Conservation (phyloP, 1,284 basidiomycete species). For the Wallemia mellicola region DNA sequence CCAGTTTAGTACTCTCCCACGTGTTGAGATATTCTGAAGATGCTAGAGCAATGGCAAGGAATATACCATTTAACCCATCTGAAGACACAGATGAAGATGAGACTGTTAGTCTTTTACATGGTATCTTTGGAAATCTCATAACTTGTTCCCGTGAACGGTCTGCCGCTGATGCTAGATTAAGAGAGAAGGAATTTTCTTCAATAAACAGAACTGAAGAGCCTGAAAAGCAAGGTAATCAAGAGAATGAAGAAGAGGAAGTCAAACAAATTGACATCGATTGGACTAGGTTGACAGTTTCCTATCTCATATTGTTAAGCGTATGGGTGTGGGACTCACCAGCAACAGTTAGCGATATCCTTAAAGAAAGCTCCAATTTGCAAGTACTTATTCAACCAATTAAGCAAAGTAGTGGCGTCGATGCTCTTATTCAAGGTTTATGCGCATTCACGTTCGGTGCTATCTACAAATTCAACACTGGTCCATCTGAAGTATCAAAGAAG, state of each 20-base stretch:
- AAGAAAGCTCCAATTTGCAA: conserved; percentile 58
- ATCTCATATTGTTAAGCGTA: conserved; percentile 48
- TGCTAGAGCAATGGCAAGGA: conserved; percentile 22
- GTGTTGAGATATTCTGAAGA: conserved; percentile 23
- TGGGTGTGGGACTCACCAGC: conserved; percentile 94
- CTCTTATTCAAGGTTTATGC: conserved; percentile 63
- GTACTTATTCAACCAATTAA: conserved; percentile 68
- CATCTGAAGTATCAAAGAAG: neutral
- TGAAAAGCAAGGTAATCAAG: conserved; percentile 1
- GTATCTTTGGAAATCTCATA: conserved; percentile 28
- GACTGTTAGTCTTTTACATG: conserved; percentile 19
- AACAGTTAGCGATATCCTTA: conserved; percentile 63
- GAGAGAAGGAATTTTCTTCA: conserved; percentile 9
- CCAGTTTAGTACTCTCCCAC: conserved; percentile 21
- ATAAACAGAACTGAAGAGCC: conserved; percentile 5
- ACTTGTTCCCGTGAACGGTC: conserved; percentile 26
- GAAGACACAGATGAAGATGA: conserved; percentile 23
- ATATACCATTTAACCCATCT: conserved; percentile 16
- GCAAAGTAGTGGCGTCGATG: conserved; percentile 50
- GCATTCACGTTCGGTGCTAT: conserved; percentile 73
- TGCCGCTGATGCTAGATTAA: conserved; percentile 16
- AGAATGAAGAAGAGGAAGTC: conserved; percentile 14
- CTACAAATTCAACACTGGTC: conserved; percentile 59
- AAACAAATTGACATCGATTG: conserved; percentile 29
- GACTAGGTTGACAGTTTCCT: conserved; percentile 64